Base-by-base conservation (phyloP, 257 asterid genomes). In the Linderniella brevidens region DNA sequence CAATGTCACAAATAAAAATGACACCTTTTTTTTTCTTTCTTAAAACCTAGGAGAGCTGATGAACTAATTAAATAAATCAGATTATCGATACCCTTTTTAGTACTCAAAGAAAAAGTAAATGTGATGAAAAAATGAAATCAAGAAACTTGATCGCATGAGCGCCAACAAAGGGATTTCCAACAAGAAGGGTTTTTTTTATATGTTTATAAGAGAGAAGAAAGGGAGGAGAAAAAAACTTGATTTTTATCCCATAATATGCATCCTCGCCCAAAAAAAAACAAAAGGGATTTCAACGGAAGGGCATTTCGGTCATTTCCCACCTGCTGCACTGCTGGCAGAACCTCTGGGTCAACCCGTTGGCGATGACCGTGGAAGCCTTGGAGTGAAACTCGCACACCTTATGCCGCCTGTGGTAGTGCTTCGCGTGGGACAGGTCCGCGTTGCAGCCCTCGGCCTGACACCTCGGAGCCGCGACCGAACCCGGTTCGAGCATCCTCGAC, bases 291-390 rank as follows among this genome's bases (percentile, higher is more conserved):
- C 62, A 53, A 71, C 57, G 49, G 62, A 13, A 45, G 62, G 74
- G 70, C 52, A 39, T 35, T 46, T 9, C 8, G n/a, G 67, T 62
- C 46, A 70, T 54, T 63, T 54, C 17, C 36, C 54, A 86, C 98
- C 99, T 85, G 96, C 99, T 90, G 48, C 99, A 90, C 64, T 90
- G 99, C 45, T 90, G 99, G 72, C 99, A 90, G 79, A 90, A 90
- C 0, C 99, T 87, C 75, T 85, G 99, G 48, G 99, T 90, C 58
- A 85, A 52, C 14, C 96, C 96, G 76, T 83, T 82, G 49, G 92
- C 87, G 58, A 79, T 68, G 62, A 79, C 96, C 43, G 96, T 85
- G 70, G 96, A 59, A 50, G 96, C 82, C 55, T 90, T 90, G 11
- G 94, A 81, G 76, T 90, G 99, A 68, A 77, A 85, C 71, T 90